These are phyloP conservation scores for Leccinum imitatum DNA, from an alignment of 768 basidiomycete species.

Conservation along the genomic window DNA sequence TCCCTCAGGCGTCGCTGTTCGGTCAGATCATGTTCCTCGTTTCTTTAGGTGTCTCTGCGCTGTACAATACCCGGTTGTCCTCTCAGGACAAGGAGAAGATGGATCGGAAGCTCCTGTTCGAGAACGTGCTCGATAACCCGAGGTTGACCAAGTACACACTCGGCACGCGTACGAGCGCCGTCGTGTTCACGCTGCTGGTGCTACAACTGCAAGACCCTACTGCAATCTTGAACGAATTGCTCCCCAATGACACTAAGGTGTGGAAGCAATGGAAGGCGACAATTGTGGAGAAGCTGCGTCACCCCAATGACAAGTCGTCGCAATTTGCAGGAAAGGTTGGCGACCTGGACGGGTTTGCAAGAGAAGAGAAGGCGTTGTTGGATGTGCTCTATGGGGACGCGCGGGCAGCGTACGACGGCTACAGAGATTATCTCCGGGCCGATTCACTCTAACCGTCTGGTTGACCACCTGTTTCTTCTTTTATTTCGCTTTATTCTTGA, in stretches of 20 bases:
- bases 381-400: constrained; percentile 13
- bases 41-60: constrained; percentile 27
- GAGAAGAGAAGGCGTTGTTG: constrained; percentile 13
- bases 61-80: constrained; percentile 25
- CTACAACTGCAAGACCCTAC: constrained; percentile 6
- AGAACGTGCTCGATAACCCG: constrained; percentile 11
- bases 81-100: constrained; percentile 31
- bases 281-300: constrained; percentile 3
- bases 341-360: constrained; percentile 3
- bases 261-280: constrained; percentile 22
- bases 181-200: constrained; percentile 18
- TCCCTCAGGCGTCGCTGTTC: constrained; percentile 29
- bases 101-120: constrained; percentile 16
- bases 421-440: constrained; percentile 11
- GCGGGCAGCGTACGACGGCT: constrained; percentile 14
- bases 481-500: not conserved
- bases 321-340: not conserved
- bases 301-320: not conserved
- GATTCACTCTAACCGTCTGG: constrained; percentile 3
- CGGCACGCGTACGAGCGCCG: constrained; percentile 17
- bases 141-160: constrained; percentile 15
- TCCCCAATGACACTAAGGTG: constrained; percentile 24
- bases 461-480: no score
- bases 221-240: constrained; percentile 12
- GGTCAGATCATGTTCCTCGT: constrained; percentile 33